A percentile compares a stretch with the other conserved stretches of the same genome.
These are phyloP conservation scores for Xylaria intraflava DNA, from an alignment of 495 filamentous ascomycete species.

Conservation along the genomic window DNA sequence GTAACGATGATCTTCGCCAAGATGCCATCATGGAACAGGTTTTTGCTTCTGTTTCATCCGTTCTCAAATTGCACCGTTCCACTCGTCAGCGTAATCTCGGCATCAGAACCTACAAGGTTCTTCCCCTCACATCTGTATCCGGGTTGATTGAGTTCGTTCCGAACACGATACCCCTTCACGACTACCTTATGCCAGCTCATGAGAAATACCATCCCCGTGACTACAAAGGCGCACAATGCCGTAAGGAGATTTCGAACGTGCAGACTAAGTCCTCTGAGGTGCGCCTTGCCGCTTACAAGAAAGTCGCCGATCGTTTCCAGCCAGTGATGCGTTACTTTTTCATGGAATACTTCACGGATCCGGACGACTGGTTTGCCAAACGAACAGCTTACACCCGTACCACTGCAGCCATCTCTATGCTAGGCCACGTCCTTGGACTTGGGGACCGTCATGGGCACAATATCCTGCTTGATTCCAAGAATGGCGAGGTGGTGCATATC, in stretches of 20 bases:
- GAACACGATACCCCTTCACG: constrained; percentile 83
- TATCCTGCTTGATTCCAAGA: constrained; percentile 84
- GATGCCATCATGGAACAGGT: constrained; percentile 99
- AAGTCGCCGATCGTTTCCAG: constrained; percentile 71
- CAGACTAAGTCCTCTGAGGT: constrained; percentile 59
- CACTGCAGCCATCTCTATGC: constrained; percentile 89
- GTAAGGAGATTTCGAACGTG: constrained; percentile 68
- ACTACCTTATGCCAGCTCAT: constrained; percentile 87
- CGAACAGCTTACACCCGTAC: constrained; percentile 84
- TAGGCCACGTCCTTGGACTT: constrained; percentile 89
- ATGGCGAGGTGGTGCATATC: constrained; percentile 92
- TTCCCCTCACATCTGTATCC: constrained; percentile 73
- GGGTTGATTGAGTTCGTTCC: constrained; percentile 97
- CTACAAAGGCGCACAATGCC: constrained; percentile 63
- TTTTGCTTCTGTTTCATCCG: constrained; percentile 87
- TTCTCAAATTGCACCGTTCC: constrained; percentile 74
- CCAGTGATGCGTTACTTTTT: constrained; percentile 98
- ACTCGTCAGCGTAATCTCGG: constrained; percentile 83
- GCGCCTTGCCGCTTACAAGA: constrained; percentile 66
- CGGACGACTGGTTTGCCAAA: constrained; percentile 89
- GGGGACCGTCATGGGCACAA: constrained; percentile 96
- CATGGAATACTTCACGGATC: constrained; percentile 87
- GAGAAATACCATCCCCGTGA: constrained; percentile 80
- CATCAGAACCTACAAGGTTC: constrained; percentile 92
- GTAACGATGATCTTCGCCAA: constrained; percentile 93